Percentiles rank a stretch among this genome's conserved stretches.
These are phyloP conservation scores for Fusarium annulatum DNA, from an alignment of 2,329 filamentous ascomycete genomes.

Conservation along the genomic window DNA sequence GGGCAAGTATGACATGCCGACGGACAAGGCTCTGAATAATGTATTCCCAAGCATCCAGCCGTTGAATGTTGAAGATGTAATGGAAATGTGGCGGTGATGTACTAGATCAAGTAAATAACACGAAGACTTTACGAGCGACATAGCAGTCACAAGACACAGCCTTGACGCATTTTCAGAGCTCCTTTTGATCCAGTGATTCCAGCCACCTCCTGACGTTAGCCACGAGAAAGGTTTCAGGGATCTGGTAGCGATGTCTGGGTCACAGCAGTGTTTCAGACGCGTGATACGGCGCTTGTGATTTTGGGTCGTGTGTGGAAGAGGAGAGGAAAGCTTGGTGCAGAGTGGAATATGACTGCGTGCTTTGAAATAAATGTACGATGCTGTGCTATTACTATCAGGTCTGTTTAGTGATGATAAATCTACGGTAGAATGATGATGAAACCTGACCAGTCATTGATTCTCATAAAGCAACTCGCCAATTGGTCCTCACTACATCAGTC, in stretches of 20 bases:
- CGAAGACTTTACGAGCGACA: too few species aligned
- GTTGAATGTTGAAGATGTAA: neutral
- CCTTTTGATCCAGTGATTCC: too few species aligned
- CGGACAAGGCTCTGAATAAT: neutral
- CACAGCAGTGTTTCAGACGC: neutral
- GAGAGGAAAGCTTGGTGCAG: neutral
- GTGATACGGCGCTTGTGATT: too few species aligned
- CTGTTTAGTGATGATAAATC: fast-evolving
- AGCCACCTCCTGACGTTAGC: too few species aligned
- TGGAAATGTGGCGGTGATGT: neutral
- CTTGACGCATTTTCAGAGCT: too few species aligned
- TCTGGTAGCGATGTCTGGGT: neutral
- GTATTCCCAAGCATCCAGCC: neutral
- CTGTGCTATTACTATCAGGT: too few species aligned
- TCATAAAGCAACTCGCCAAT: too few species aligned
- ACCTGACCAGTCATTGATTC: fast-evolving
- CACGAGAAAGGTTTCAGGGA: neutral
- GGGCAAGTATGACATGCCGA: neutral
- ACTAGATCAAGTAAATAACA: neutral
- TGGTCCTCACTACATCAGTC: fast-evolving
- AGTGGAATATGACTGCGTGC: neutral
- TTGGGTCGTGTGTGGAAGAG: neutral
- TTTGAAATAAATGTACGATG: neutral
- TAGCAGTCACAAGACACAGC: too few species aligned
- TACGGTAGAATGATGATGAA: fast-evolving